Percentiles rank a stretch among this genome's conserved stretches.
phyloP scores from a whole-genome alignment of 768 basidiomycete species.

The Podaxis sp. region DNA sequence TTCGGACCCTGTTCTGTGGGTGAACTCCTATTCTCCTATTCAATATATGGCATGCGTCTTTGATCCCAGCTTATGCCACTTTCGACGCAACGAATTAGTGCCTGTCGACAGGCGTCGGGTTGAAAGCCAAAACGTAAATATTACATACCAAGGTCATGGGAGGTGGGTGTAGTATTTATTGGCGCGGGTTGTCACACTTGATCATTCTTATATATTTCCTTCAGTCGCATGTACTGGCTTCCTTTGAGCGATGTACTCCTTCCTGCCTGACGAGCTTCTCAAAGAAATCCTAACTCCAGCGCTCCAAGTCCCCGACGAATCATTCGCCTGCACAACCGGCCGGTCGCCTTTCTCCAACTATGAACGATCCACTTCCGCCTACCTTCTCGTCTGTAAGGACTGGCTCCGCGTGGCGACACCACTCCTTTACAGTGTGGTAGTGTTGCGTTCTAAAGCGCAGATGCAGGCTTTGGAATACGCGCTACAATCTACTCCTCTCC shows the following conservation, averaged over 20 bases:
- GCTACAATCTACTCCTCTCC: conserved; percentile 12
- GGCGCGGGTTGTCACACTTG: not conserved
- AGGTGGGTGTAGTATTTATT: too few relatives aligned
- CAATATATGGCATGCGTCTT: too few relatives aligned
- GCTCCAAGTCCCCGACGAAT: conserved; percentile 12
- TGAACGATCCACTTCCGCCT: conserved; percentile 6
- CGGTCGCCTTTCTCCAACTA: conserved; percentile 5
- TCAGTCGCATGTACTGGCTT: not conserved
- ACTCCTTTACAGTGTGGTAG: conserved; percentile 20
- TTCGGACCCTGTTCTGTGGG: not conserved
- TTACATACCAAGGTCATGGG: too few relatives aligned
- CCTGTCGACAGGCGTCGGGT: too few relatives aligned
- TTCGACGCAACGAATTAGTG: too few relatives aligned
- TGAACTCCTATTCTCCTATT: too few relatives aligned
- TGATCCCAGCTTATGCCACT: too few relatives aligned
- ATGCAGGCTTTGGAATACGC: conserved; percentile 15
- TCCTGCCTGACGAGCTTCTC: conserved; percentile 10
- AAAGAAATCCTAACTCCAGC: conserved; percentile 11
- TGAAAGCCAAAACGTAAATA: too few relatives aligned
- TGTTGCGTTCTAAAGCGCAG: conserved; percentile 20
- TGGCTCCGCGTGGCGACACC: conserved; percentile 22
- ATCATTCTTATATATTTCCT: not conserved
- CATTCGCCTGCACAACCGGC: not conserved
- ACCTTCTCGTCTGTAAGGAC: conserved; percentile 18
- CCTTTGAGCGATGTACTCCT: not conserved